Evolutionary conservation across 1,284 basidiomycete genomes (phyloP), one percentile per base, ranked within the genome.

Genomic region (Vanrija sp.): DNA sequence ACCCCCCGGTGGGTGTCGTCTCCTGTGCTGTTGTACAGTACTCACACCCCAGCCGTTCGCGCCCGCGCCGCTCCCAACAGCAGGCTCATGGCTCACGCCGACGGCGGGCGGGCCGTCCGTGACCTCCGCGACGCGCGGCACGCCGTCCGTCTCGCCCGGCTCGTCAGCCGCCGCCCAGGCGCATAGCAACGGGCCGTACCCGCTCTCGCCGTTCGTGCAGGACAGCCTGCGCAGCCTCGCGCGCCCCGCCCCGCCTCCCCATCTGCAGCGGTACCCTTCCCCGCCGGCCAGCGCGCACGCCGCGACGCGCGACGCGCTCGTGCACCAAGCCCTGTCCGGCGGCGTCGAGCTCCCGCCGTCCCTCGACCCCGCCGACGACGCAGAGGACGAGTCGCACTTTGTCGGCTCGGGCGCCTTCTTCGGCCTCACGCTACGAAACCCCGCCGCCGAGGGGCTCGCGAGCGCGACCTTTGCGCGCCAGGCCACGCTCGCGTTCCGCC

Each of bases 371-470:
- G 61, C 63, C 21, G 52, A 49, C 0, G 53, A 40, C 15, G 57
- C 63, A 5, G 62, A 59, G 12, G 57, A 65, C 7, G 67, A 71
- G 40, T 63, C 62, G 9, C 69, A 71, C 46, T 71, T 65, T 45
- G 52, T 71, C 9, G 65, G 69, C 3, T 51, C 64, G 10, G 63
- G 62, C 9, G 63, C 64, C 1, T 66, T 68, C 56, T 52, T 57
- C 5, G 54, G 57, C 21, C 46, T 71, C 1, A 58, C 58, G 5
- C 56, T 67, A 3, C 48, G 39, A 10, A 48, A 26, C 16, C 18
- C 19, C 7, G 19, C 40, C 0, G 46, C 43, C 6, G 29, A 28
- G 21, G 34, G 34, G 1, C 12, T 34, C 34, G 25, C 46, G 16
- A 51, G 28, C 18, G n/a, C 54, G 10, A 38, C 47, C 0, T 60